Evolutionary conservation across 2,329 filamentous ascomycete species (phyloP).

Genomic region (Colletotrichum sp.): DNA sequence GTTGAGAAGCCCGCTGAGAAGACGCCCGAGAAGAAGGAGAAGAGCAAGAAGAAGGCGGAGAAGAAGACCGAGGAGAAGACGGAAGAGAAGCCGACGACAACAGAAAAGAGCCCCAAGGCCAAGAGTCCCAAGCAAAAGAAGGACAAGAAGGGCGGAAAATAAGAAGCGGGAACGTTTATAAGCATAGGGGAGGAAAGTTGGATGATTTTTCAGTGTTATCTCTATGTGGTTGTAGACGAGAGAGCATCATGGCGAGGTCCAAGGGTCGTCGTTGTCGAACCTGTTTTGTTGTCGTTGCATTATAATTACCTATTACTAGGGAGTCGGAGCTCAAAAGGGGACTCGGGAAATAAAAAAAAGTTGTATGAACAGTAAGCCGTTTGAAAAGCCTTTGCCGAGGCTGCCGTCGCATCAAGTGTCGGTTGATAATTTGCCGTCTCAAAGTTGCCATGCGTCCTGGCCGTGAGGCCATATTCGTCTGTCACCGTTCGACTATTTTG

Average conservation of each 20-base stretch:
- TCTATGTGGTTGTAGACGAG: background rate
- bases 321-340: slow-evolving; percentile 14
- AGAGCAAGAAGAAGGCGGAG: background rate
- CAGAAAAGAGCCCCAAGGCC: slow-evolving; percentile 20
- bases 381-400: background rate
- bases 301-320: slow-evolving; percentile 22
- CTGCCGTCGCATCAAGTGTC: background rate
- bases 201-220: background rate
- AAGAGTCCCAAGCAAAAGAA: slow-evolving; percentile 21
- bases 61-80: slow-evolving; percentile 2
- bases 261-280: background rate
- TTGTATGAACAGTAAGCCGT: background rate
- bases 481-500: background rate
- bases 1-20: slow-evolving; percentile 11
- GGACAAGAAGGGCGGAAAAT: slow-evolving; percentile 19
- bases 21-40: slow-evolving; percentile 15
- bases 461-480: background rate
- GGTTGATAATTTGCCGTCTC: background rate
- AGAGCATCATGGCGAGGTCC: slow-evolving; percentile 4
- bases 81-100: background rate
- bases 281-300: background rate
- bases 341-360: background rate
- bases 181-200: background rate
- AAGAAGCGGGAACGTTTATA: background rate
- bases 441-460: background rate